Conservation (phyloP, 2,329 filamentous ascomycete genomes). For the Davidsoniella eucalypti region DNA sequence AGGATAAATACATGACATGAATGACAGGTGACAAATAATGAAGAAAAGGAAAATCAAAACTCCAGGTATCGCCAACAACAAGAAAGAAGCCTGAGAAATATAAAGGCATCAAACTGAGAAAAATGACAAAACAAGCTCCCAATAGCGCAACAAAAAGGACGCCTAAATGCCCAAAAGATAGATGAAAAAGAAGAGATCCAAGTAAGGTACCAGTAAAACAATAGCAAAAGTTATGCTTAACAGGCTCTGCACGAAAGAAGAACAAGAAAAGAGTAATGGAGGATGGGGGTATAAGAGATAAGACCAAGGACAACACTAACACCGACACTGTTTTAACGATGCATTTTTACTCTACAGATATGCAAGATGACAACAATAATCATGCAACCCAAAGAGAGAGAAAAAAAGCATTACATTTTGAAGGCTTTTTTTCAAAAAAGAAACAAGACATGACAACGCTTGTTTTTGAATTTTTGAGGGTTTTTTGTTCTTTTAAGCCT, state of each 20-base stretch:
- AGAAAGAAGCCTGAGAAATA: conserved; percentile 1
- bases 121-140: background rate
- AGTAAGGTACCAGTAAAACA: conserved; percentile 1
- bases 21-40: background rate
- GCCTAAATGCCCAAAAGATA: background rate
- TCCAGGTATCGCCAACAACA: conserved; percentile 11
- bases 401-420: background rate
- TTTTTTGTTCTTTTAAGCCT: conserved; percentile 16
- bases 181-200: conserved; percentile 6
- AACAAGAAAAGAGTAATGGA: background rate
- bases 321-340: background rate
- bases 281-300: conserved; percentile 4
- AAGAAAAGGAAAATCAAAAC: conserved; percentile 1
- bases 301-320: background rate
- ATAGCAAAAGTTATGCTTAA: background rate
- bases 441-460: background rate
- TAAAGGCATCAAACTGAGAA: conserved; percentile 1
- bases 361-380: background rate
- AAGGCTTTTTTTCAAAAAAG: background rate
- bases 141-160: background rate
- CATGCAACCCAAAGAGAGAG: background rate
- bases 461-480: background rate
- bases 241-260: conserved; percentile 1
- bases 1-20: background rate
- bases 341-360: too few species aligned